A percentile compares a stretch with the other conserved stretches of the same genome.
phyloP scores from a whole-genome alignment of 2,329 filamentous ascomycete species.

The Metarhizium rileyi region DNA sequence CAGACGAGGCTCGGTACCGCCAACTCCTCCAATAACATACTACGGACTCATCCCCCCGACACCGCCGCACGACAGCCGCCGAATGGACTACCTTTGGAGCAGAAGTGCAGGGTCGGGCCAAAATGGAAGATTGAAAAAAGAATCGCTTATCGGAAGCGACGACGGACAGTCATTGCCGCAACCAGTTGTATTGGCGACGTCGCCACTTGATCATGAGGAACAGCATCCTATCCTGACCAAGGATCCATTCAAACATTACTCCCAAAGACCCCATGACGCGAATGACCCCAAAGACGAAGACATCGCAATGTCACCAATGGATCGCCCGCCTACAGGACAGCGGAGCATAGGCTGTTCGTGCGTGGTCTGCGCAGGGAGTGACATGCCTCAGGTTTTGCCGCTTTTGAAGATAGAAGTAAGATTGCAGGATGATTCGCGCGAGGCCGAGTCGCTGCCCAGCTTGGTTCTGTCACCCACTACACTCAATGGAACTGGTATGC shows the following conservation, averaged over 20 bases:
- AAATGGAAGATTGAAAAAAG: background rate
- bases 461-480: conserved; percentile 11
- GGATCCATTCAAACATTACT: background rate
- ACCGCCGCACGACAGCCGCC: conserved; percentile 11
- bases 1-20: conserved; percentile 11
- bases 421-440: conserved; percentile 5
- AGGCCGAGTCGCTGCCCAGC: conserved; percentile 8
- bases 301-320: background rate
- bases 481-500: conserved; percentile 18
- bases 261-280: background rate
- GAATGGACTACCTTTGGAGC: conserved; percentile 6
- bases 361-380: background rate
- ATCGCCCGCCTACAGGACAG: background rate
- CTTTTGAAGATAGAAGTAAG: background rate
- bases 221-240: background rate
- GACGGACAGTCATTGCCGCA: background rate
- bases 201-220: background rate
- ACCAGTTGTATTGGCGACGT: background rate
- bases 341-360: background rate
- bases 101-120: background rate
- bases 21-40: conserved; percentile 21
- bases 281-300: background rate
- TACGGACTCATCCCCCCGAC: conserved; percentile 24
- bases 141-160: background rate
- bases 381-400: background rate